These are phyloP conservation scores for Dittrichia graveolens DNA, from an alignment of 129 eudicot species.

Conservation along the genomic window DNA sequence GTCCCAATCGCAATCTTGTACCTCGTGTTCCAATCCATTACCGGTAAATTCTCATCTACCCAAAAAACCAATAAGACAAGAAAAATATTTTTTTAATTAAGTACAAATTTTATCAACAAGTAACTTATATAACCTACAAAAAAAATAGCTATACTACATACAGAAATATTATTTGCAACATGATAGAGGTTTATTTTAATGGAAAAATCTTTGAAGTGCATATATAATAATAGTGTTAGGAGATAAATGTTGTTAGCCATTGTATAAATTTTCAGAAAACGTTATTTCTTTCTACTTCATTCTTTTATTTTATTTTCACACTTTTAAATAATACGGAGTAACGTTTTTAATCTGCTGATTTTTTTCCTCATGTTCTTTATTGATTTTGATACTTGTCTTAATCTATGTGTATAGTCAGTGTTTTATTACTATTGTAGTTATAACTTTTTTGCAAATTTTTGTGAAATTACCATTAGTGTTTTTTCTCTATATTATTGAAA, in stretches of 20 bases:
- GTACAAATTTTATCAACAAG: not conserved
- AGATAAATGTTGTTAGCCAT: not conserved
- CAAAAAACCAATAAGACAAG: constrained; percentile 25
- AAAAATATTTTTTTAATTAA: constrained; percentile 18
- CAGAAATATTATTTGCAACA: constrained; percentile 1
- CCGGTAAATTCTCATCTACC: constrained; percentile 65
- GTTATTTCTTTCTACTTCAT: no score
- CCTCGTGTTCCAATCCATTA: constrained; percentile 88
- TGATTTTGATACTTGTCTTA: no score
- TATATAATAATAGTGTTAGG: not conserved
- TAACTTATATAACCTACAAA: not conserved
- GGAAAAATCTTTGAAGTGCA: not conserved
- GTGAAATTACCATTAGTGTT: not conserved
- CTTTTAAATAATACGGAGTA: no score
- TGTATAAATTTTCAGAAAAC: not conserved
- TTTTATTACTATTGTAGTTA: constrained; percentile 9
- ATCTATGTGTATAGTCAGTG: not conserved
- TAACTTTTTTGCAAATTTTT: not conserved
- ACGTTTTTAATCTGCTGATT: not conserved
- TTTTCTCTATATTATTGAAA: not conserved
- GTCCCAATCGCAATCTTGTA: constrained; percentile 83
- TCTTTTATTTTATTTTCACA: no score
- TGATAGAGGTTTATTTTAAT: not conserved
- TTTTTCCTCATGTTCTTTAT: no score
- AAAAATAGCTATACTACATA: not conserved